Conservation (phyloP, 2,329 filamentous ascomycete genomes). For the Alternaria arbusti region DNA sequence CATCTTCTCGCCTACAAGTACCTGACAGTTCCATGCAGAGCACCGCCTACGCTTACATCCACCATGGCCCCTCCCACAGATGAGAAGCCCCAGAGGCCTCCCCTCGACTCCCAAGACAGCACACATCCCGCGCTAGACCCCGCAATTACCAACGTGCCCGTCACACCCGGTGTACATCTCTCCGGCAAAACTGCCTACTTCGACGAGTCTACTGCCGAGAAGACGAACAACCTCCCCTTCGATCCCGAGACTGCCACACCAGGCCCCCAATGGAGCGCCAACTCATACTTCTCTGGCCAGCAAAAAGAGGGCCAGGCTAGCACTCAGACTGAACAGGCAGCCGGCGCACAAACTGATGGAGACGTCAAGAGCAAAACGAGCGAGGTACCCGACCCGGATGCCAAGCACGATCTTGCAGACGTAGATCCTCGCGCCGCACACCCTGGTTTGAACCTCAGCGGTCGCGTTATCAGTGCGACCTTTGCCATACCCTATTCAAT, state of each 20-base stretch:
- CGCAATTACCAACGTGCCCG: slow-evolving; percentile 49
- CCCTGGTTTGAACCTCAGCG: slow-evolving; percentile 64
- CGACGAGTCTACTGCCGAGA: slow-evolving; percentile 24
- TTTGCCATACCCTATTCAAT: slow-evolving; percentile 69
- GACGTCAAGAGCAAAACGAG: slow-evolving; percentile 63
- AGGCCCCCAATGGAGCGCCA: slow-evolving; percentile 46
- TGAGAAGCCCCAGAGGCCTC: slow-evolving; percentile 20
- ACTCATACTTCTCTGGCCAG: slow-evolving; percentile 44
- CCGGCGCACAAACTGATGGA: slow-evolving; percentile 54
- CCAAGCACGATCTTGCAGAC: slow-evolving; percentile 53
- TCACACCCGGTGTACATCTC: slow-evolving; percentile 51
- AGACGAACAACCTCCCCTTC: slow-evolving; percentile 32
- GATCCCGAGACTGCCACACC: slow-evolving; percentile 39
- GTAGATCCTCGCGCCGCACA: slow-evolving; percentile 62
- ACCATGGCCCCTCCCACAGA: slow-evolving; percentile 37
- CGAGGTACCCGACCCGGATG: slow-evolving; percentile 45
- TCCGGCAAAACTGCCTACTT: slow-evolving; percentile 49
- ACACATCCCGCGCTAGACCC: slow-evolving; percentile 51
- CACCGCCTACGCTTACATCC: slow-evolving; percentile 19
- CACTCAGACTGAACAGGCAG: slow-evolving; percentile 52
- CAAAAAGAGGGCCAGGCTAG: slow-evolving; percentile 20
- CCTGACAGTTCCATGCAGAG: slow-evolving; percentile 30
- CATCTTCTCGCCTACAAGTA: slow-evolving; percentile 11
- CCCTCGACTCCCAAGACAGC: slow-evolving; percentile 33
- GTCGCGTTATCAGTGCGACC: slow-evolving; percentile 68